These are phyloP conservation scores for Phytophthora lateralis DNA, from an alignment of 352 stramenopile species.

Conservation along the genomic window DNA sequence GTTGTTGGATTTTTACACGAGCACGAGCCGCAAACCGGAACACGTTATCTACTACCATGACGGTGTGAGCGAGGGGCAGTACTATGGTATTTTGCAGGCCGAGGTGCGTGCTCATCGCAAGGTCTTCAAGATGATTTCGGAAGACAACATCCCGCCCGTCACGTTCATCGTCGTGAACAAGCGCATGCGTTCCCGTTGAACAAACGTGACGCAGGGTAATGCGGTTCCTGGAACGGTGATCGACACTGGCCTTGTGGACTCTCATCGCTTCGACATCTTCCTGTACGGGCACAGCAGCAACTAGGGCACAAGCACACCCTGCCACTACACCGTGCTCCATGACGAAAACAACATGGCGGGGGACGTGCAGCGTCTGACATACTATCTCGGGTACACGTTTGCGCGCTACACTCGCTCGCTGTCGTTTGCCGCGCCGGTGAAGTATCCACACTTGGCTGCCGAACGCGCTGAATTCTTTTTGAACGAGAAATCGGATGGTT, in stretches of 20 bases:
- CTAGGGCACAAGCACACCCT: slow-evolving; percentile 83
- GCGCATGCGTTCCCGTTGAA: slow-evolving; percentile 70
- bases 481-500: too few relatives aligned
- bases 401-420: slow-evolving; percentile 86
- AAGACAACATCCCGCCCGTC: slow-evolving; percentile 72
- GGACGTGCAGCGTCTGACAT: slow-evolving; percentile 74
- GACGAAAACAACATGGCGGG: slow-evolving; percentile 78
- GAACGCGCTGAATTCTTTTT: too few relatives aligned
- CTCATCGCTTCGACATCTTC: slow-evolving; percentile 88
- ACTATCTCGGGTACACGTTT: slow-evolving; percentile 86
- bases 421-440: slow-evolving; percentile 83
- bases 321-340: slow-evolving; percentile 86
- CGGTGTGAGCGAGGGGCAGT: slow-evolving; percentile 58
- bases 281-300: slow-evolving; percentile 84
- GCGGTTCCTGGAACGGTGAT: slow-evolving; percentile 78
- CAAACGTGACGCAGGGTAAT: slow-evolving; percentile 55
- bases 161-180: slow-evolving; percentile 91
- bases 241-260: slow-evolving; percentile 84
- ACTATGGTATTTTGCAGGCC: slow-evolving; percentile 70
- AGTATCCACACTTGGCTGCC: too few relatives aligned
- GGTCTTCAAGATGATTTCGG: slow-evolving; percentile 67
- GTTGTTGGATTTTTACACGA: slow-evolving; percentile 76
- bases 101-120: slow-evolving; percentile 82
- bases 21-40: slow-evolving; percentile 74
- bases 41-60: slow-evolving; percentile 78